phyloP scores from a whole-genome alignment of 2,329 filamentous ascomycete genomes.

The Colletotrichum cordylinicola region DNA sequence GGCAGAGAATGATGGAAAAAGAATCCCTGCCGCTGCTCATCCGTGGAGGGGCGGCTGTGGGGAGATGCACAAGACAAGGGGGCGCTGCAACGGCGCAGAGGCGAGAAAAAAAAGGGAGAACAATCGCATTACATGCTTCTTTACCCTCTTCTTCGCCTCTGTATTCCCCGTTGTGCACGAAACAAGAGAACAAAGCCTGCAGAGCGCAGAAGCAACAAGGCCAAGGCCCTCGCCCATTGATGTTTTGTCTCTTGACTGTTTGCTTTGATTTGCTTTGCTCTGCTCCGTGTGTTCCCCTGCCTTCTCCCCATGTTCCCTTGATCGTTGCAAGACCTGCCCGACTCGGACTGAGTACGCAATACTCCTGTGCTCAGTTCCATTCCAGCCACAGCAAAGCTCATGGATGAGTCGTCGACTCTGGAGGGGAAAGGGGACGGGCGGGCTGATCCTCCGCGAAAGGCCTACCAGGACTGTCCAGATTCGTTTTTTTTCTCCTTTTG shows the following conservation, averaged over 20 bases:
- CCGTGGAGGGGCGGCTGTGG: conserved; percentile 12
- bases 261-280: background rate
- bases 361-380: background rate
- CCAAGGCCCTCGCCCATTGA: background rate
- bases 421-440: background rate
- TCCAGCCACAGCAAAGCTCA: conserved; percentile 7
- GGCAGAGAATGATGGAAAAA: background rate
- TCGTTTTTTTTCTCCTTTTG: background rate
- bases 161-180: background rate
- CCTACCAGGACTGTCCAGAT: background rate
- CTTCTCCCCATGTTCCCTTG: background rate
- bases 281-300: background rate
- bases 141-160: background rate
- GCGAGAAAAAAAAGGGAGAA: background rate
- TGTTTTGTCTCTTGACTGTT: background rate
- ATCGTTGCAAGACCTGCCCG: background rate
- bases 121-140: background rate
- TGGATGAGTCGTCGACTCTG: background rate
- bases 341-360: background rate
- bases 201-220: background rate
- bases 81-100: background rate
- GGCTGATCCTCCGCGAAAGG: conserved; percentile 5
- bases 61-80: background rate
- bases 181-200: background rate
- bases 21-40: conserved; percentile 17